A percentile compares a stretch with the other conserved stretches of the same genome.
Conservation (phyloP, 768 basidiomycete species). For the Tulasnella sp. region DNA sequence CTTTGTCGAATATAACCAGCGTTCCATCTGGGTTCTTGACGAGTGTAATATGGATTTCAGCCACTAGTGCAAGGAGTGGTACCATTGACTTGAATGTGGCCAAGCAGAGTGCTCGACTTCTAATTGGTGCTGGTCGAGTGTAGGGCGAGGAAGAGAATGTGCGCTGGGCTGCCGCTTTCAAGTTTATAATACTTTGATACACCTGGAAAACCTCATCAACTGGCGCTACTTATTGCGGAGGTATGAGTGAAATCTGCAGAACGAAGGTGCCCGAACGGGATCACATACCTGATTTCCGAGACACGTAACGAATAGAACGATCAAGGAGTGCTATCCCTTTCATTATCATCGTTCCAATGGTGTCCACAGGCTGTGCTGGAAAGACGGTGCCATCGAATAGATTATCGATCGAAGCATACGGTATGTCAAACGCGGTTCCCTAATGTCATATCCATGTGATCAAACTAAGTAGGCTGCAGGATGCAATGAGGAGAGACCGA, state of each 20-base stretch:
- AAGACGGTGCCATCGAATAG: not conserved
- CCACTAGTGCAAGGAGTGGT: not conserved
- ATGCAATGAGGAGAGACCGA: not conserved
- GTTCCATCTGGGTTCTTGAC: not conserved
- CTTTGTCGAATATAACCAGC: not conserved
- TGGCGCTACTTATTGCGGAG: not conserved
- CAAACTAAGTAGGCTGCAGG: not conserved
- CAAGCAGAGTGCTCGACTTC: not conserved
- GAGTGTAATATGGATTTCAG: slow-evolving; percentile 1
- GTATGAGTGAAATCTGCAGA: not conserved
- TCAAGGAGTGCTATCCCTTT: slow-evolving; percentile 16
- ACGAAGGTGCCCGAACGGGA: not conserved
- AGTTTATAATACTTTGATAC: not conserved
- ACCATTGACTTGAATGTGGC: slow-evolving; percentile 5
- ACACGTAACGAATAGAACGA: not conserved
- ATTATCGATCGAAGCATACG: slow-evolving; percentile 16
- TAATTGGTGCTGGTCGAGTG: not conserved
- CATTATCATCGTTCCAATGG: slow-evolving; percentile 9
- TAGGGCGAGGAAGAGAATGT: not conserved
- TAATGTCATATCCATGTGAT: not conserved
- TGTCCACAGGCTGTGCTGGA: not conserved
- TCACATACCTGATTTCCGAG: not conserved
- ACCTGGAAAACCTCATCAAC: not conserved
- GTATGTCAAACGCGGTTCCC: slow-evolving; percentile 14
- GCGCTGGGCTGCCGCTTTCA: not conserved